A percentile compares a stretch with the other conserved stretches of the same genome.
These are phyloP conservation scores for Leccinum obscurum DNA, from an alignment of 768 basidiomycete genomes.

Conservation along the genomic window DNA sequence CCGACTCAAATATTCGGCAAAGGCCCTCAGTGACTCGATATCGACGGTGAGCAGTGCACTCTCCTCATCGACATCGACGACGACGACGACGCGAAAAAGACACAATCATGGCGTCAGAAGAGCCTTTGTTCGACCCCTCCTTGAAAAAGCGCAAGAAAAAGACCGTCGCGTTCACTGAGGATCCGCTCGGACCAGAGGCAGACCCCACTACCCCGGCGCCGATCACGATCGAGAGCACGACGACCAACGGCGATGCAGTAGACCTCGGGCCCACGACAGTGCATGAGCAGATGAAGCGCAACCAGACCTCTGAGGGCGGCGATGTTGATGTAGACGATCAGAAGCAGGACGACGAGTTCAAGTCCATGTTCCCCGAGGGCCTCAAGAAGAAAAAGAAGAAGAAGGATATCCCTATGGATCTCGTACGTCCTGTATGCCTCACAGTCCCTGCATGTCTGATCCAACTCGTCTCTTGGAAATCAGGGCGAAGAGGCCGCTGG, in stretches of 20 bases:
- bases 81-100: slow-evolving; percentile 17
- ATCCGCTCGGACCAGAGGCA: slow-evolving; percentile 77
- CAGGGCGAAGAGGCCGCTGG: slow-evolving; percentile 67
- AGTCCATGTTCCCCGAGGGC: slow-evolving; percentile 80
- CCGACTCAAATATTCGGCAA: slow-evolving; percentile 32
- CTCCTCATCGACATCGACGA: slow-evolving; percentile 18
- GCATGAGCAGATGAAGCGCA: slow-evolving; percentile 69
- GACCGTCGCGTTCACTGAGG: slow-evolving; percentile 80
- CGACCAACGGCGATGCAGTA: slow-evolving; percentile 67
- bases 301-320: slow-evolving; percentile 39
- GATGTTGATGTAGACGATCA: slow-evolving; percentile 40
- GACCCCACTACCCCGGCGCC: slow-evolving; percentile 82
- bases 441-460: neutral
- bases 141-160: slow-evolving; percentile 90
- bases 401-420: slow-evolving; percentile 84
- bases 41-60: slow-evolving; percentile 8
- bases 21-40: slow-evolving; percentile 2
- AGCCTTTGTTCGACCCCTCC: slow-evolving; percentile 81
- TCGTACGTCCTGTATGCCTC: slow-evolving; percentile 47
- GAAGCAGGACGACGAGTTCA: slow-evolving; percentile 72
- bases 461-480: slow-evolving; percentile 1
- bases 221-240: slow-evolving; percentile 66
- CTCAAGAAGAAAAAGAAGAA: slow-evolving; percentile 94
- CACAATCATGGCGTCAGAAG: slow-evolving; percentile 55
- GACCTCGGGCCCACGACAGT: slow-evolving; percentile 76